A percentile compares a stretch with the other conserved stretches of the same genome.
Conservation (phyloP, 371 early-diverging fungal species). For the Apophysomyces variabilis region DNA sequence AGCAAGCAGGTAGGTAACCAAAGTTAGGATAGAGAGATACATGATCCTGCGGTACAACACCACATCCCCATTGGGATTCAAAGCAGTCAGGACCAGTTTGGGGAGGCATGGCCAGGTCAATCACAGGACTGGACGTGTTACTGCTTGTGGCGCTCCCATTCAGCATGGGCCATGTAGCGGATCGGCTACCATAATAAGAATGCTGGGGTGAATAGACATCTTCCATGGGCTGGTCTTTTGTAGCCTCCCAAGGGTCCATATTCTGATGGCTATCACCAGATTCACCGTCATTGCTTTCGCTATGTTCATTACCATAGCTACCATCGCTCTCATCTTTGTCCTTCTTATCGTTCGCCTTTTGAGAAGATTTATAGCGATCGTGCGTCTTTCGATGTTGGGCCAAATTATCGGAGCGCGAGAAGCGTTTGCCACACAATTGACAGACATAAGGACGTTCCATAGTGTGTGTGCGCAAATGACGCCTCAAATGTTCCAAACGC, state of each 20-base stretch:
- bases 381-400: conserved; percentile 87
- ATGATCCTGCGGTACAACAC: background rate
- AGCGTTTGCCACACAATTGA: conserved; percentile 76
- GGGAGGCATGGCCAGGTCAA: background rate
- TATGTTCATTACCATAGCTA: background rate
- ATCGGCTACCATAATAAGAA: background rate
- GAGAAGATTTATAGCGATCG: conserved; percentile 28
- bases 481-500: conserved; percentile 81
- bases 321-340: background rate
- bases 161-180: background rate
- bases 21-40: background rate
- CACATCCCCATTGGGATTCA: background rate
- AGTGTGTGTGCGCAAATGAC: conserved; percentile 83
- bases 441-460: conserved; percentile 78
- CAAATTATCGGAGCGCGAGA: conserved; percentile 83
- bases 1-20: background rate
- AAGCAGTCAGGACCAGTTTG: background rate
- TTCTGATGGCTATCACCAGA: background rate
- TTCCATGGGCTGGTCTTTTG: background rate
- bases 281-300: background rate
- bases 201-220: conserved; percentile 1
- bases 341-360: background rate
- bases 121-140: conserved; percentile 3
- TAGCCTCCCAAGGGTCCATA: conserved; percentile 3
- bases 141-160: conserved; percentile 3